phyloP scores from a whole-genome alignment of 768 basidiomycete genomes.

The Glaciozyma antarctica region DNA sequence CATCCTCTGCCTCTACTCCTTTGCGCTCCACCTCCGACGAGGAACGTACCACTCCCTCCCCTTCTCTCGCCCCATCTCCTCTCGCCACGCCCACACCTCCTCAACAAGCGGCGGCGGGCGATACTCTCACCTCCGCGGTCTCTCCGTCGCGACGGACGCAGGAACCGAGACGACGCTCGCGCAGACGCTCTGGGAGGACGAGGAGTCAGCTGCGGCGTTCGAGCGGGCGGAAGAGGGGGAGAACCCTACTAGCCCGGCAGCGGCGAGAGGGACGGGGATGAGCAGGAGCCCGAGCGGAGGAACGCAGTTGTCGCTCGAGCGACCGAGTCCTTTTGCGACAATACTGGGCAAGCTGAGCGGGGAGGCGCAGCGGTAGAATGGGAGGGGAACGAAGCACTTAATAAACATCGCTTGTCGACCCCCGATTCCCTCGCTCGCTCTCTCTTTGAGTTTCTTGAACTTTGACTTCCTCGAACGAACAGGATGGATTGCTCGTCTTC shows the following conservation, averaged over 20 bases:
- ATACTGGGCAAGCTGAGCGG: constrained; percentile 16
- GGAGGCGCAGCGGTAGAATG: background rate
- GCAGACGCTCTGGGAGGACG: constrained; percentile 29
- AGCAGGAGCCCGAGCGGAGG: constrained; percentile 1
- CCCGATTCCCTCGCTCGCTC: too few species aligned
- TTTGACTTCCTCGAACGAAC: too few species aligned
- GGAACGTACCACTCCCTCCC: constrained; percentile 81
- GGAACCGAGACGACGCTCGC: constrained; percentile 13
- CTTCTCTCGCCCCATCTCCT: constrained; percentile 43
- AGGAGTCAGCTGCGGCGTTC: background rate
- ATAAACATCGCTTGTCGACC: too few species aligned
- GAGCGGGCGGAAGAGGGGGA: background rate
- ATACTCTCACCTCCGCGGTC: constrained; percentile 23
- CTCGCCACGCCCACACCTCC: constrained; percentile 45
- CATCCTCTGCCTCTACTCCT: constrained; percentile 79
- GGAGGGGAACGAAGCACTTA: too few species aligned
- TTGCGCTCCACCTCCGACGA: constrained; percentile 79
- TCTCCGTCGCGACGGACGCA: constrained; percentile 19
- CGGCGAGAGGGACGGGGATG: constrained; percentile 27
- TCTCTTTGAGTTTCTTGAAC: too few species aligned
- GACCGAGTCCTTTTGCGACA: constrained; percentile 5
- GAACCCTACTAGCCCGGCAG: constrained; percentile 10
- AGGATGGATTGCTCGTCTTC: background rate
- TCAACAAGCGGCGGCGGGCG: constrained; percentile 18
- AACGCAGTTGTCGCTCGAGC: background rate